These are phyloP conservation scores for Talaromyces rugulosus DNA, from an alignment of 2,329 filamentous ascomycete species.

Conservation along the genomic window DNA sequence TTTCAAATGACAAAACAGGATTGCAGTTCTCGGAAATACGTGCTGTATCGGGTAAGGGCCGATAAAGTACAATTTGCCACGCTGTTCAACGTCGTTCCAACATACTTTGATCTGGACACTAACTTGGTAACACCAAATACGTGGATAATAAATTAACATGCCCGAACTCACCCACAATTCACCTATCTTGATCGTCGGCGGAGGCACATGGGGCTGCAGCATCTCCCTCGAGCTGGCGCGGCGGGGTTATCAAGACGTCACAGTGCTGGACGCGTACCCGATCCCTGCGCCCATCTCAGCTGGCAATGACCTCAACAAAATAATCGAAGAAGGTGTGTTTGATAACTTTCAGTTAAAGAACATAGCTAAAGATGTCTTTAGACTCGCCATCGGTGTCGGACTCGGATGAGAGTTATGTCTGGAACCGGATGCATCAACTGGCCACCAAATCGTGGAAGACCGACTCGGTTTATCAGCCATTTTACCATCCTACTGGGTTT, in stretches of 20 bases:
- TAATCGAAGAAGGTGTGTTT: slow-evolving; percentile 19
- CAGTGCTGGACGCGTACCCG: slow-evolving; percentile 38
- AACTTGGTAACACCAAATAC: neutral
- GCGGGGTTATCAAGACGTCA: slow-evolving; percentile 39
- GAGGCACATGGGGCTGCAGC: slow-evolving; percentile 41
- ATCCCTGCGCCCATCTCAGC: slow-evolving; percentile 42
- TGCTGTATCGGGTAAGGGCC: neutral
- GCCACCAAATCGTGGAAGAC: slow-evolving; percentile 34
- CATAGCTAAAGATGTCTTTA: neutral
- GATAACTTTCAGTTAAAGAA: neutral
- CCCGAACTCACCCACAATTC: slow-evolving; percentile 2
- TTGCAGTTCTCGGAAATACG: neutral
- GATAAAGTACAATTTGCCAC: neutral
- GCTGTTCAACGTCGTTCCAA: neutral
- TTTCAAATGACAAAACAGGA: neutral
- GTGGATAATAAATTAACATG: neutral
- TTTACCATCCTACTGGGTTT: slow-evolving; percentile 38
- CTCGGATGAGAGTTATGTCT: slow-evolving; percentile 6
- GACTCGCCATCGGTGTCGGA: slow-evolving; percentile 1
- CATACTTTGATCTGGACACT: neutral
- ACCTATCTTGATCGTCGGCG: slow-evolving; percentile 39
- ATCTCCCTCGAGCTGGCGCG: slow-evolving; percentile 40
- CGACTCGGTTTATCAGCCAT: slow-evolving; percentile 37
- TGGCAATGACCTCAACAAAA: slow-evolving; percentile 43
- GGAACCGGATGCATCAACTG: slow-evolving; percentile 11